Evolutionary conservation across 306 rosid genomes (phyloP), one percentile per base, ranked within the genome.

Genomic region (Vachellia pachyceras): DNA sequence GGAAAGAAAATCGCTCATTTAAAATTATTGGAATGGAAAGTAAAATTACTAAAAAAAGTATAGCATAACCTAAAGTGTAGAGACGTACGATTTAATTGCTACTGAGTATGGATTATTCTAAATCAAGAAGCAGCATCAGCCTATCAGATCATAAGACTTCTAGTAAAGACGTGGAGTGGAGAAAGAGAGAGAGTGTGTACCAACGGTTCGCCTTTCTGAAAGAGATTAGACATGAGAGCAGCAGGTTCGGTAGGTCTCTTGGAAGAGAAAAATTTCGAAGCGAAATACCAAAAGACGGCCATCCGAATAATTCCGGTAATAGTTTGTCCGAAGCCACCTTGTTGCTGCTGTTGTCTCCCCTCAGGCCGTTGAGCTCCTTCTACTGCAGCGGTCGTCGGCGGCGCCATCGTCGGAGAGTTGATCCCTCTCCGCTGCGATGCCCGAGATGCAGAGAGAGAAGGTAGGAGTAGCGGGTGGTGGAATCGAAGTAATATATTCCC

Each of bases 231-330:
- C 80, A 88, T 84, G 76, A 89, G 89, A 17, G 82, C 78, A 42
- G 94, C 61, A 71, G 98, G 96, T 35, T 89, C 96, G 15, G 89
- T 60, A 29, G 97, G 85, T 57, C 82, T 88, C 67, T 93, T 95
- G 50, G 98, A 89, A 66, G 97, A 78, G 78, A 95, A 95, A 83
- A 95, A 90, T 78, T 95, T 95, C 73, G 99, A 91, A 52, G 99
- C 99, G 89, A 95, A 95, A 73, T 95, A 95, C 99, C 99, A 95
- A 69, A 95, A 90, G 37, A 95, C 97, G 5, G 93, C 99, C 83
- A 95, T 91, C 80, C 99, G 88, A 5, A 95, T 95, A 72, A 95
- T 87, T 73, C 98, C 98, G 11, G 94, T 87, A 61, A 95, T 35
- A 29, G 83, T 78, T 68, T 84, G 84, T 9, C 87, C 87, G 42